Evolutionary conservation across 176 grass and related monocot species (phyloP).

Genomic region (Leersia perrieri): DNA sequence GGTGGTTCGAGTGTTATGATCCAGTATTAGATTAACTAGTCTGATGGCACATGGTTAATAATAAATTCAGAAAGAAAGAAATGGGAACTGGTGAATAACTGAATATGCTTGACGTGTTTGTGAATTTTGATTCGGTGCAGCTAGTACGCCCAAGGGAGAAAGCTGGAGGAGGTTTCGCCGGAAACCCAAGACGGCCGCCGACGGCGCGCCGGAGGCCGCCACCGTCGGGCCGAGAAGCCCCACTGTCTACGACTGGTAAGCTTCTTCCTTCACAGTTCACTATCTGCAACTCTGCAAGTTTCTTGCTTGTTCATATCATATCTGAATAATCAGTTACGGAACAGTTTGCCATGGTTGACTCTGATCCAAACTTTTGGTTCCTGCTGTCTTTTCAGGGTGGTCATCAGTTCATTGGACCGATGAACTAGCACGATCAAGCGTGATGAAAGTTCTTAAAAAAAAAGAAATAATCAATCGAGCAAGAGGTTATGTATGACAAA

Average conservation of each 20-base stretch:
- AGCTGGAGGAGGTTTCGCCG: slow-evolving; percentile 53
- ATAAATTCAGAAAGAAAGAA: slow-evolving; percentile 11
- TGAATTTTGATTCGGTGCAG: slow-evolving; percentile 32
- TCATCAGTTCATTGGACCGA: slow-evolving; percentile 73
- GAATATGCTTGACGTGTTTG: background rate
- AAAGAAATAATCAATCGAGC: slow-evolving; percentile 10
- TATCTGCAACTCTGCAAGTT: too few relatives aligned
- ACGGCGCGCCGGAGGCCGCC: background rate
- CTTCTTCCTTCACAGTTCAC: background rate
- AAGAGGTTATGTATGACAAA: background rate
- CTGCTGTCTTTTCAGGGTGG: slow-evolving; percentile 57
- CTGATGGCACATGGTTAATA: background rate
- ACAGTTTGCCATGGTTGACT: background rate
- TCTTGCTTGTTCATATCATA: background rate
- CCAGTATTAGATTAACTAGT: background rate
- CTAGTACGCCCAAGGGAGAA: slow-evolving; percentile 38
- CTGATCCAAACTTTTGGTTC: background rate
- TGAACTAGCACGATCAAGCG: slow-evolving; percentile 11
- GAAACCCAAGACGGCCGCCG: slow-evolving; percentile 43
- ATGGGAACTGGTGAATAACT: background rate
- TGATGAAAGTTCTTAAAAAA: background rate
- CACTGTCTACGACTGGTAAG: slow-evolving; percentile 94
- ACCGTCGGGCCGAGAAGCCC: slow-evolving; percentile 61
- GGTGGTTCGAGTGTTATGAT: background rate
- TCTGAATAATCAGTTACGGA: background rate